These are phyloP conservation scores for Emmonsia crescens DNA, from an alignment of 2,329 filamentous ascomycete genomes.

Conservation along the genomic window DNA sequence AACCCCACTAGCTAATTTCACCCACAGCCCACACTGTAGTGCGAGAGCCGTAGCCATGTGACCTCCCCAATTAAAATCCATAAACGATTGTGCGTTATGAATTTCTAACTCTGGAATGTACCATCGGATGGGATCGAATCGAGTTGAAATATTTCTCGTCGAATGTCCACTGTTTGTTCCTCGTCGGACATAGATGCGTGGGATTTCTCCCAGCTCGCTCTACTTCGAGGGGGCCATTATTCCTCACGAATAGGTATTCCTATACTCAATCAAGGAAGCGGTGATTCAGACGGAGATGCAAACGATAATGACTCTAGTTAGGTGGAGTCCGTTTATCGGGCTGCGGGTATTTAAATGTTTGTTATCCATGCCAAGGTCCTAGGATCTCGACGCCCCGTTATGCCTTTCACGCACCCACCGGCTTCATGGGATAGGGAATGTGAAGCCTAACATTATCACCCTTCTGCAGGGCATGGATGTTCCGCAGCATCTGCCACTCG, in stretches of 20 bases:
- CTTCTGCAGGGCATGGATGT: neutral
- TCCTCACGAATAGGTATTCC: neutral
- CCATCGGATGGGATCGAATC: neutral
- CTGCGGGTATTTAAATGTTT: neutral
- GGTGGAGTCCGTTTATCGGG: neutral
- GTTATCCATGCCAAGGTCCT: neutral
- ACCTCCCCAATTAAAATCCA: neutral
- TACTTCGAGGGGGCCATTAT: neutral
- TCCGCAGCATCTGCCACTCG: conserved; percentile 32
- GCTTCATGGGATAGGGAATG: conserved; percentile 14
- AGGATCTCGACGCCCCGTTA: neutral
- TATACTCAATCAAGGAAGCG: neutral
- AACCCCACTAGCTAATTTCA: too few species aligned
- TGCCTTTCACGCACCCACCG: conserved; percentile 1
- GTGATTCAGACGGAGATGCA: neutral
- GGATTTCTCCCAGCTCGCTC: neutral
- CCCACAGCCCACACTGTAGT: too few species aligned
- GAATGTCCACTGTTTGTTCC: neutral
- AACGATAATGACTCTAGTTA: neutral
- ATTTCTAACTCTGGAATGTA: neutral
- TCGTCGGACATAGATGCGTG: neutral
- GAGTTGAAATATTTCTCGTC: too few species aligned
- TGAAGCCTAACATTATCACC: conserved; percentile 10
- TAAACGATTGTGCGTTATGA: neutral
- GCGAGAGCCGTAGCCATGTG: too few species aligned